Conservation (phyloP, 768 basidiomycete species). For the Tephrocybe sp. region DNA sequence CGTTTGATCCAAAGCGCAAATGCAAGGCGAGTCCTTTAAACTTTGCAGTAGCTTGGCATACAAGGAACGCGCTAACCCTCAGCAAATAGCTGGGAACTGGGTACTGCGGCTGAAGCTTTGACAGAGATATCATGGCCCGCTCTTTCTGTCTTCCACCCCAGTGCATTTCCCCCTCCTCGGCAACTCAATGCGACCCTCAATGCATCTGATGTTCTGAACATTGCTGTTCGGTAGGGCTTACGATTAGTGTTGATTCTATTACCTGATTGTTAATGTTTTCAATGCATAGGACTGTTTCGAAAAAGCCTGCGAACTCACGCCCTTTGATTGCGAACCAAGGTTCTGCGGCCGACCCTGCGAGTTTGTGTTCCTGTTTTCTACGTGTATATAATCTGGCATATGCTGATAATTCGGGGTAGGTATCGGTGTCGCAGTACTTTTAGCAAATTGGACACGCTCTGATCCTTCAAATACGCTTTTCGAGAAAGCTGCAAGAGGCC, state of each 20-base stretch:
- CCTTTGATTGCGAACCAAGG: conserved; percentile 45
- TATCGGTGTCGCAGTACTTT: conserved; percentile 48
- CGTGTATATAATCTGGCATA: too few relatives aligned
- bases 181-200: conserved; percentile 25
- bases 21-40: conserved; percentile 1
- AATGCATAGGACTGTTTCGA: conserved; percentile 32
- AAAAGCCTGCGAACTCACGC: conserved; percentile 33
- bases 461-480: conserved; percentile 32
- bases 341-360: conserved; percentile 62
- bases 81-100: conserved; percentile 54
- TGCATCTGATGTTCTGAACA: conserved; percentile 39
- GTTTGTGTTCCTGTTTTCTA: conserved; percentile 24
- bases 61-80: not conserved
- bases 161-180: conserved; percentile 39
- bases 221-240: conserved; percentile 34
- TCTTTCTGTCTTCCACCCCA: conserved; percentile 46
- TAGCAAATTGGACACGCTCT: conserved; percentile 51
- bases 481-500: conserved; percentile 38
- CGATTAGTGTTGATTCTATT: not conserved
- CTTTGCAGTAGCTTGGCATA: not conserved
- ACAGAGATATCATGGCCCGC: conserved; percentile 49
- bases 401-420: conserved; percentile 27
- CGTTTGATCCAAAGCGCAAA: conserved; percentile 11
- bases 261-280: not conserved
- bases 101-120: conserved; percentile 54